Evolutionary conservation across 1,139 yeast species (phyloP), one percentile per base, ranked within the genome.

Genomic region (Magnusiomyces clavatus): DNA sequence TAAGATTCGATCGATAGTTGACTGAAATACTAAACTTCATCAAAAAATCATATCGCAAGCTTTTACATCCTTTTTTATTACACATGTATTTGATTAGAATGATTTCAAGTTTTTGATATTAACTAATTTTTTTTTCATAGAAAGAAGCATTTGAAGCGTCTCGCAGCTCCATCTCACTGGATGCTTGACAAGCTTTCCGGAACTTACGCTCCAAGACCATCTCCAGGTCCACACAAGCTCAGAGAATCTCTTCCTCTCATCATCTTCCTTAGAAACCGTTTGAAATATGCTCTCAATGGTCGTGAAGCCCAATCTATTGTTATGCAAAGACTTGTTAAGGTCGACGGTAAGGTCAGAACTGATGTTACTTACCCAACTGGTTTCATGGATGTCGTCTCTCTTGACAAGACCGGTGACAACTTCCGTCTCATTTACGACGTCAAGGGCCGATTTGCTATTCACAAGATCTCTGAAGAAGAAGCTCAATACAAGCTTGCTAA

Each of bases 111-210:
- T 14, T 29, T 12, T 16, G 20, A 43, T n/a, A 13, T 12, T 19
- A 34, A 13, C 13, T 13, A 44, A 17, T 12, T 13, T 29, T 13
- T 24, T 19, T 45, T 40, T 43, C 38, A 37, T 63, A 78, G 83
- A 80, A 88, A 88, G 90, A 89, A 89, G 83, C 97, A 89, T 76
- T 82, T 89, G 77, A 88, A 88, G 85, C 86, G 96, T 81, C 83
- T 88, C 77, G 95, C 96, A 75, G 97, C 97, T 75, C 99, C 99
- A 82, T 86, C 90, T 82, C 98, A 94, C 86, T 94, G 98, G 98
- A 87, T 94, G 95, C 86, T 94, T 83, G 98, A 92, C 95, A 94
- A 94, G 82, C 82, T 94, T 81, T 86, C 97, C 76, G 99, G 99
- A 74, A 82, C 89, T 73, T 92, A 92, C 77, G 98, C 98, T 66